Percentiles rank a stretch among this genome's conserved stretches.
These are phyloP conservation scores for Epichloe glyceriae DNA, from an alignment of 2,329 filamentous ascomycete species.

Conservation along the genomic window DNA sequence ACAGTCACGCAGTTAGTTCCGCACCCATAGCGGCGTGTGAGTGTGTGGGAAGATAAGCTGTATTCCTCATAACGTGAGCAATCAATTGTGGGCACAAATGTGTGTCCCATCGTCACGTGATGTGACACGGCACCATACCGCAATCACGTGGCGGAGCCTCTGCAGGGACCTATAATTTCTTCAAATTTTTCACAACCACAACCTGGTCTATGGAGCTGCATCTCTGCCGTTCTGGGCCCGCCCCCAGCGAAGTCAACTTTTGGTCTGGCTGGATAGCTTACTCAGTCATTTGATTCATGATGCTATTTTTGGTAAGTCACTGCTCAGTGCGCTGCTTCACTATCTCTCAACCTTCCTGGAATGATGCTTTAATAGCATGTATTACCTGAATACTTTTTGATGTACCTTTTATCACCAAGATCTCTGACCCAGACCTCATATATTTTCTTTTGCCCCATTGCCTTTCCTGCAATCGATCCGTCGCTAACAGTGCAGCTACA, in stretches of 20 bases:
- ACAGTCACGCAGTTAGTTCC: neutral
- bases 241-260: too few relatives aligned
- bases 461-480: neutral
- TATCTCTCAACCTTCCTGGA: constrained; percentile 13
- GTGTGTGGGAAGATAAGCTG: too few relatives aligned
- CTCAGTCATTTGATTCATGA: neutral
- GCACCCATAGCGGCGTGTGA: neutral
- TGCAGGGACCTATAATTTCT: neutral
- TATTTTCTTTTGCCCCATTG: constrained; percentile 5
- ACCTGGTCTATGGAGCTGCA: neutral
- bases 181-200: neutral
- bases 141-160: neutral
- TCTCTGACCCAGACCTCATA: constrained; percentile 42
- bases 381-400: constrained; percentile 46
- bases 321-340: constrained; percentile 3
- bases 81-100: too few relatives aligned
- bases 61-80: too few relatives aligned
- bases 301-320: constrained; percentile 6
- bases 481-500: neutral
- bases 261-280: too few relatives aligned
- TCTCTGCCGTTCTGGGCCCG: too few relatives aligned
- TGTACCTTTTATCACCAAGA: constrained; percentile 54
- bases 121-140: neutral
- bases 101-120: too few relatives aligned
- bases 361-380: constrained; percentile 46